phyloP scores from a whole-genome alignment of 1,139 yeast species.

The Pichia sp. region DNA sequence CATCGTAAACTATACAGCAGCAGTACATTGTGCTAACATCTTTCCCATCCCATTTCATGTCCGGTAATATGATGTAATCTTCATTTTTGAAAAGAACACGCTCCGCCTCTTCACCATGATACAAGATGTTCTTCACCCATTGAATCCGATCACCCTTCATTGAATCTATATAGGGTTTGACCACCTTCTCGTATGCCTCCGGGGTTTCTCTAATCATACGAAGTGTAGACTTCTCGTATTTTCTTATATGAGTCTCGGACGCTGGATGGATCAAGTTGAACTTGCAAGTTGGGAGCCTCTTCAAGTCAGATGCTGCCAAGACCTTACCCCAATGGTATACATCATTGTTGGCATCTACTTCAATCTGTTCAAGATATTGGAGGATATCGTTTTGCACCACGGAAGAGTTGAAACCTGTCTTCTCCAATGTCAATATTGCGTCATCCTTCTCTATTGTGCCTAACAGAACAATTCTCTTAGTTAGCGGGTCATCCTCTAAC shows the following conservation, averaged over 20 bases:
- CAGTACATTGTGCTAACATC: constrained; percentile 66
- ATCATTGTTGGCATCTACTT: constrained; percentile 61
- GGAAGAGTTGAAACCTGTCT: constrained; percentile 65
- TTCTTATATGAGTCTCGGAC: constrained; percentile 72
- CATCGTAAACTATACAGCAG: constrained; percentile 68
- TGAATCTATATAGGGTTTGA: constrained; percentile 67
- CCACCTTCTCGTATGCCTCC: constrained; percentile 52
- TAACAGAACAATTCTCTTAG: constrained; percentile 55
- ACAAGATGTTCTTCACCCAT: constrained; percentile 87
- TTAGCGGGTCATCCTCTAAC: constrained; percentile 52
- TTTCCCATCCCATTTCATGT: constrained; percentile 90
- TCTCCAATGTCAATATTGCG: constrained; percentile 73
- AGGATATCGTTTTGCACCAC: constrained; percentile 9
- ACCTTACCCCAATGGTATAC: constrained; percentile 78
- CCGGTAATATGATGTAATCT: constrained; percentile 62
- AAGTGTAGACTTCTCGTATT: constrained; percentile 50
- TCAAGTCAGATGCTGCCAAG: constrained; percentile 41
- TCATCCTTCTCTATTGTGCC: constrained; percentile 53
- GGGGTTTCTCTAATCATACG: constrained; percentile 79
- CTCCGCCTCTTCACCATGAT: constrained; percentile 80
- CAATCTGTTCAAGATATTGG: constrained; percentile 30
- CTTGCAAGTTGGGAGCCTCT: constrained; percentile 54
- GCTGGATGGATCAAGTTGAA: constrained; percentile 85
- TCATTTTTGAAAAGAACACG: constrained; percentile 58
- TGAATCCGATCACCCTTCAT: constrained; percentile 73